Conservation (phyloP, 306 rosid genomes). For the Quercus aquifolioides region DNA sequence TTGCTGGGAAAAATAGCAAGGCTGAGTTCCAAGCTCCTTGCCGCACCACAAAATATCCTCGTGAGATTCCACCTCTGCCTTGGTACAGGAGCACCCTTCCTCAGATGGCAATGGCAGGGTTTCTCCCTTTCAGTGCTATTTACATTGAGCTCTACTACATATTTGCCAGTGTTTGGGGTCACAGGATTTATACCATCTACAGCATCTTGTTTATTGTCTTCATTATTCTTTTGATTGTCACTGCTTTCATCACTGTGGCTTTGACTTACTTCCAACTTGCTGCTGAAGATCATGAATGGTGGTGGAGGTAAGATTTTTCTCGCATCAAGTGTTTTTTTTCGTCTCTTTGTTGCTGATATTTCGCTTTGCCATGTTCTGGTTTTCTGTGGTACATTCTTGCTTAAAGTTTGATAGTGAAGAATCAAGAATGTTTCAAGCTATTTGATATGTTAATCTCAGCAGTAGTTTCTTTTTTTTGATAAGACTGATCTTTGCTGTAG, state of each 20-base stretch:
- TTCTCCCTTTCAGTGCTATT: conserved; percentile 97
- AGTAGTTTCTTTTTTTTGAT: background rate
- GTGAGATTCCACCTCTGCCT: conserved; percentile 87
- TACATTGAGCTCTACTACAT: conserved; percentile 97
- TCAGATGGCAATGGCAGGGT: conserved; percentile 99
- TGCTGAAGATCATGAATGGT: conserved; percentile 99
- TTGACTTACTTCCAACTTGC: conserved; percentile 97
- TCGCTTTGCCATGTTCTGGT: background rate
- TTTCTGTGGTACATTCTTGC: background rate
- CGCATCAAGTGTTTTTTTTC: background rate
- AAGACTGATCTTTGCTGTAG: background rate
- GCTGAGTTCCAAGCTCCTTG: conserved; percentile 91
- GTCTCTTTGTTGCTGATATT: background rate
- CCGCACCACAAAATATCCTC: conserved; percentile 91
- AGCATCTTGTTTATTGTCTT: conserved; percentile 94
- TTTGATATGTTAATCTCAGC: background rate
- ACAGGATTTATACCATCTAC: conserved; percentile 94
- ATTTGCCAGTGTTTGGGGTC: conserved; percentile 99
- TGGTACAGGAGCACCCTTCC: conserved; percentile 92
- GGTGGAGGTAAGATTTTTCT: conserved; percentile 81
- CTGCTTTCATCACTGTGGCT: conserved; percentile 98
- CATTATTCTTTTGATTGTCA: conserved; percentile 88
- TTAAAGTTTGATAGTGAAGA: background rate
- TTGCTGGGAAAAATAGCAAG: conserved; percentile 92
- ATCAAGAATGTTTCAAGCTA: background rate